Evolutionary conservation across 2,329 filamentous ascomycete genomes (phyloP), one percentile per base, ranked within the genome.

Genomic region (Penicillium paneum): DNA sequence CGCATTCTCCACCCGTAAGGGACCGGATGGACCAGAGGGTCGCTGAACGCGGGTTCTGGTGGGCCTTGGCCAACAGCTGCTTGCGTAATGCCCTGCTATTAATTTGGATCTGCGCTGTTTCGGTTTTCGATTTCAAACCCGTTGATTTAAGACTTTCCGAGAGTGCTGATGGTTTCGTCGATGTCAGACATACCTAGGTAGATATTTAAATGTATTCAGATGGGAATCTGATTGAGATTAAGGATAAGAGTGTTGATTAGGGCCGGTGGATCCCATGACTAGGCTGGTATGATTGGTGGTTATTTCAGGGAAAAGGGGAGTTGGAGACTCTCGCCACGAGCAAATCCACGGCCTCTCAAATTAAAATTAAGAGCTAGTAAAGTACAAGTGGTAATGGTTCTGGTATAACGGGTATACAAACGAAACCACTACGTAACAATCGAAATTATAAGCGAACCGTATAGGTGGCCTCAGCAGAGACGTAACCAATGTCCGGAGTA

Each of bases 1-100:
- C 68, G 66, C 66, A 68, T 69, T 68, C 69, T 57, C 70, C 70
- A 72, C 70, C 59, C 52, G 63, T 63, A 71, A 71, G 68, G 70
- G 69, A 71, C 69, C 65, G 59, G 65, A 65, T 68, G 65, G 64
- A 64, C 64, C 68, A 67, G 61, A 65, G 63, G 54, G 61, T 59
- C 57, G 60, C 64, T 64, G 64, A 64, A 63, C 59, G 64, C 62
- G 64, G 66, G 64, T 63, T 64, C 57, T 36, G 41, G 63, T 67
- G 66, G 64, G 62, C 52, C 69, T 61, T 63, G 60, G 62, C 65
- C 56, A 55, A 57, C 50, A 58, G 61, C 62, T 67, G 70, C 70
- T 72, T 72, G 70, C 70, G 70, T 72, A 72, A 72, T 70, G 67
- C 63, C 45, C 40, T 59, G 58, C 41, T 58, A 58, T 64, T 68